phyloP scores from a whole-genome alignment of 768 basidiomycete genomes.

The Russula brevipes region DNA sequence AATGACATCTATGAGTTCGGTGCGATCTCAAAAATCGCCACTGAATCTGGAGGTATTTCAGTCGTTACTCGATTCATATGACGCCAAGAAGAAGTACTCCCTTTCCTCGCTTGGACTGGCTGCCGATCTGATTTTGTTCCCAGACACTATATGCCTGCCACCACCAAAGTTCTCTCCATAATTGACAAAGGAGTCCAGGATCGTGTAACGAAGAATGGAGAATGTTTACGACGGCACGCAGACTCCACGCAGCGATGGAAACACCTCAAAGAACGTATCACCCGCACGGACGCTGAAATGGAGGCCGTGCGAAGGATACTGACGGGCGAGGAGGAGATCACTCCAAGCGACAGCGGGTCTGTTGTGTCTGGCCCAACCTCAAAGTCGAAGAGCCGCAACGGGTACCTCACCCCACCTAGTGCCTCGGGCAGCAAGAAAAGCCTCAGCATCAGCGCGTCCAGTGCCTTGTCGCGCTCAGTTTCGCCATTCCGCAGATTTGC shows the following conservation, averaged over 20 bases:
- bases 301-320: conserved; percentile 54
- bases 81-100: conserved; percentile 80
- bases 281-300: conserved; percentile 80
- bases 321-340: conserved; percentile 45
- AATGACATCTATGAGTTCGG: conserved; percentile 32
- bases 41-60: conserved; percentile 59
- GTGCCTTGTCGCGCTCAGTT: conserved; percentile 66
- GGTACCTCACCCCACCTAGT: conserved; percentile 59
- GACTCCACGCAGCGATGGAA: conserved; percentile 88
- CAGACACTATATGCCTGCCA: conserved; percentile 93
- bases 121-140: conserved; percentile 9
- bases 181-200: conserved; percentile 93
- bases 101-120: conserved; percentile 5
- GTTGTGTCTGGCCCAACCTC: conserved; percentile 50
- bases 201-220: conserved; percentile 93
- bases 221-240: conserved; percentile 82
- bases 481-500: conserved; percentile 80
- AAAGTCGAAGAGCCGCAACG: conserved; percentile 45
- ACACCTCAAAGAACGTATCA: conserved; percentile 71
- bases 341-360: conserved; percentile 67
- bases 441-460: conserved; percentile 38
- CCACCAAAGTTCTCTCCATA: conserved; percentile 85
- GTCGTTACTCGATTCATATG: conserved; percentile 67
- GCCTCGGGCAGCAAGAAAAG: conserved; percentile 38
- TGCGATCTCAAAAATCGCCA: conserved; percentile 47